Percentiles rank a stretch among this genome's conserved stretches.
These are phyloP conservation scores for Macrocybe gigantea DNA, from an alignment of 768 basidiomycete species.

Conservation along the genomic window DNA sequence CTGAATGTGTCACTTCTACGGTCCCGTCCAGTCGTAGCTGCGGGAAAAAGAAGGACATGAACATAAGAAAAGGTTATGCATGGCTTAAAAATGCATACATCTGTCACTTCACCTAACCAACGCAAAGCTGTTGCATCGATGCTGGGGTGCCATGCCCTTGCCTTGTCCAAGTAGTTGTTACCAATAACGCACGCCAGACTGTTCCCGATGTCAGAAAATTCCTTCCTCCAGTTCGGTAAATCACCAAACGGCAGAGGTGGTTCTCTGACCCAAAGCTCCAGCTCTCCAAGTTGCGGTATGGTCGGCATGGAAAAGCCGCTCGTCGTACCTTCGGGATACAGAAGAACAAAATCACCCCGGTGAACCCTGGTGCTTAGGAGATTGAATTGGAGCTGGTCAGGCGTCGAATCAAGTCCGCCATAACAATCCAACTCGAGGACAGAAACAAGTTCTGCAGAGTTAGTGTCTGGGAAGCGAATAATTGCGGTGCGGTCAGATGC, in stretches of 20 bases:
- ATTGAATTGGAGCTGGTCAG: slow-evolving; percentile 29
- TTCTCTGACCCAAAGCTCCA: slow-evolving; percentile 77
- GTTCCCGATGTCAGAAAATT: slow-evolving; percentile 61
- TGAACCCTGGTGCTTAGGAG: slow-evolving; percentile 66
- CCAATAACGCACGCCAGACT: slow-evolving; percentile 44
- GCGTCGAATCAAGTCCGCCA: slow-evolving; percentile 51
- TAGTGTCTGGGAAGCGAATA: slow-evolving; percentile 52
- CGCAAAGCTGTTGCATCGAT: slow-evolving; percentile 36
- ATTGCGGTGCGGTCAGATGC: slow-evolving; percentile 64
- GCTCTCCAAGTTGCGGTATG: slow-evolving; percentile 81
- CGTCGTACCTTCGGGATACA: slow-evolving; percentile 61
- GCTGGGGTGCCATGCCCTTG: slow-evolving; percentile 36
- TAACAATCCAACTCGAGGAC: slow-evolving; percentile 87
- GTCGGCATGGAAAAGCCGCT: slow-evolving; percentile 67
- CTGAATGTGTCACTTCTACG: slow-evolving; percentile 68
- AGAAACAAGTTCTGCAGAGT: slow-evolving; percentile 60
- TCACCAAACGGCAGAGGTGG: slow-evolving; percentile 44
- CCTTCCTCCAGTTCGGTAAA: slow-evolving; percentile 65
- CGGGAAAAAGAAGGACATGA: slow-evolving; percentile 2
- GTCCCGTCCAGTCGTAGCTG: slow-evolving; percentile 74
- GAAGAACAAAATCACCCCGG: slow-evolving; percentile 79
- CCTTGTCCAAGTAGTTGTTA: slow-evolving; percentile 30
- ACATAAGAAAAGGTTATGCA: slow-evolving; percentile 6
- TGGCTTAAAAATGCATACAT: slow-evolving; percentile 34
- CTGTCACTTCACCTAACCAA: slow-evolving; percentile 88